phyloP scores from a whole-genome alignment of 2,329 filamentous ascomycete species.

The Diaporthe longicolla region DNA sequence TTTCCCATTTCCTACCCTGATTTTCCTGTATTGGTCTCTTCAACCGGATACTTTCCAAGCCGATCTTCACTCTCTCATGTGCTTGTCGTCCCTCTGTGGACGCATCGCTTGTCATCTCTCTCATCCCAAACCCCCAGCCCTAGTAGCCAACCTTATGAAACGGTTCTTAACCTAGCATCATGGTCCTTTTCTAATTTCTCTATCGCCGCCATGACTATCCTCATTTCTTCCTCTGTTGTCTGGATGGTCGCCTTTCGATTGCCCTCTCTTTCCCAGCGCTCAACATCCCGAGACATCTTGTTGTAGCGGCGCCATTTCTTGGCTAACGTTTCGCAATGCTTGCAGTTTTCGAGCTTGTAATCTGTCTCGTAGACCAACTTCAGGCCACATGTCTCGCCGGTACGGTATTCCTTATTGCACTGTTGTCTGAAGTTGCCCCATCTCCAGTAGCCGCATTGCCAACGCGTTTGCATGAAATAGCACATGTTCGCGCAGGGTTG shows the following conservation, averaged over 20 bases:
- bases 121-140: not conserved
- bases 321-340: slow-evolving; percentile 89
- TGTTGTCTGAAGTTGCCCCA: slow-evolving; percentile 95
- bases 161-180: slow-evolving; percentile 55
- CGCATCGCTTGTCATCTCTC: not conserved
- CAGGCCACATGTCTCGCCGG: slow-evolving; percentile 95
- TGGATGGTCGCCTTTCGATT: slow-evolving; percentile 81
- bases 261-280: slow-evolving; percentile 83
- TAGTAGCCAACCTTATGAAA: slow-evolving; percentile 15
- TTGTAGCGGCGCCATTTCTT: slow-evolving; percentile 83
- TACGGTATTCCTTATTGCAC: slow-evolving; percentile 95
- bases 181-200: slow-evolving; percentile 60
- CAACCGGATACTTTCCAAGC: not conserved
- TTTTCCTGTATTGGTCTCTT: slow-evolving; percentile 3
- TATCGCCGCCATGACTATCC: slow-evolving; percentile 74
- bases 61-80: not conserved
- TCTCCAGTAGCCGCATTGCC: slow-evolving; percentile 90
- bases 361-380: slow-evolving; percentile 87
- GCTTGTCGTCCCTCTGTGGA: not conserved
- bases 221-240: slow-evolving; percentile 78
- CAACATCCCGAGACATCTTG: slow-evolving; percentile 82
- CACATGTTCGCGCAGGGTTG: slow-evolving; percentile 74
- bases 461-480: slow-evolving; percentile 93
- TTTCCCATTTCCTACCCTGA: not conserved
- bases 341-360: slow-evolving; percentile 76